phyloP scores from a whole-genome alignment of 495 filamentous ascomycete genomes.

The Pyronema omphalodes region DNA sequence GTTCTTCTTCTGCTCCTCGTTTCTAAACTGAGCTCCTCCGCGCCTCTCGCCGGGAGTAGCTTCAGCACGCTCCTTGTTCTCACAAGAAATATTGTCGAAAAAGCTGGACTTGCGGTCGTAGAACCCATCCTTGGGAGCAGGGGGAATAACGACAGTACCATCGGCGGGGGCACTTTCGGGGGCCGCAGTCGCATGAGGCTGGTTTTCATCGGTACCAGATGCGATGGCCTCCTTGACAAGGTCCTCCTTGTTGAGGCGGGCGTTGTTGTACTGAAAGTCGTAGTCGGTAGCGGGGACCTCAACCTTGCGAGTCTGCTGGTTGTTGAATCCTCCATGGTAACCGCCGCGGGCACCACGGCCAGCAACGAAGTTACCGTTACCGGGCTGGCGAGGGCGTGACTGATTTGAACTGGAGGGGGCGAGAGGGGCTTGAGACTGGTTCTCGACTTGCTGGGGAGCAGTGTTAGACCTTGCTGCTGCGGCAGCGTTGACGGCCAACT shows the following conservation, averaged over 20 bases:
- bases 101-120: conserved; percentile 81
- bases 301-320: conserved; percentile 42
- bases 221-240: conserved; percentile 81
- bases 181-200: background rate
- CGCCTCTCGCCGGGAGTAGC: conserved; percentile 35
- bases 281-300: conserved; percentile 81
- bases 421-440: too few species aligned
- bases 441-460: too few species aligned
- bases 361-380: conserved; percentile 33
- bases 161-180: conserved; percentile 5
- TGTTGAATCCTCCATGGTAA: conserved; percentile 36
- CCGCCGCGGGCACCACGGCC: conserved; percentile 38
- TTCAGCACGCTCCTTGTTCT: conserved; percentile 78
- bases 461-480: conserved; percentile 14
- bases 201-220: conserved; percentile 24
- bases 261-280: conserved; percentile 83
- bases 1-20: conserved; percentile 85
- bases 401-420: background rate
- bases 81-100: conserved; percentile 94
- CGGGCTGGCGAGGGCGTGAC: conserved; percentile 25
- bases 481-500: conserved; percentile 55
- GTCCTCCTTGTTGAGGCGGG: conserved; percentile 96
- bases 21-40: conserved; percentile 79
- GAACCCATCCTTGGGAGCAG: conserved; percentile 28
- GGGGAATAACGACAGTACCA: conserved; percentile 27